Conservation (phyloP, 371 early-diverging fungal genomes). For the Circinella minor region DNA sequence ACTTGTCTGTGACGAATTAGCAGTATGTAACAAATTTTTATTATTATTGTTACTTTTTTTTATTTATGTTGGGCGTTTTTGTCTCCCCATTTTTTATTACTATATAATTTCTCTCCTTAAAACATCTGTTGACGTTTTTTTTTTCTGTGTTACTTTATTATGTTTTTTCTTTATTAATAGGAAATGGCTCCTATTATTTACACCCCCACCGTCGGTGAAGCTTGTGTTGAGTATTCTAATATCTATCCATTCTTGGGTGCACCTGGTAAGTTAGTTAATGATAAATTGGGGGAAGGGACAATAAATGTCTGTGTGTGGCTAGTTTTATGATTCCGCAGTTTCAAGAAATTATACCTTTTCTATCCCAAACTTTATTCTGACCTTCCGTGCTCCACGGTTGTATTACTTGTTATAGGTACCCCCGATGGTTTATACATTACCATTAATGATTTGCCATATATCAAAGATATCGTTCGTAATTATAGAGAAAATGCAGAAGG, state of each 20-base stretch:
- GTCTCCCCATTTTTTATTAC: neutral
- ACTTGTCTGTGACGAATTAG: constrained; percentile 73
- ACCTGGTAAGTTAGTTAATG: constrained; percentile 52
- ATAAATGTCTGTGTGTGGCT: neutral
- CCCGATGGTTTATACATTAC: constrained; percentile 89
- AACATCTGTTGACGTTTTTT: neutral
- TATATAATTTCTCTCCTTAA: neutral
- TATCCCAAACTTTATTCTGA: neutral
- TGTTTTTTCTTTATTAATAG: constrained; percentile 26
- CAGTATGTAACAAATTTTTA: constrained; percentile 43
- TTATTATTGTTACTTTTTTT: neutral
- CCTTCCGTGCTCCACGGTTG: neutral
- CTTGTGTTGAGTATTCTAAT: constrained; percentile 87
- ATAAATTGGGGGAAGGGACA: no score
- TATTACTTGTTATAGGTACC: constrained; percentile 22
- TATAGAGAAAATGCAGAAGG: constrained; percentile 56
- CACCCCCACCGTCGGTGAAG: constrained; percentile 92
- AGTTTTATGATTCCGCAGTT: neutral
- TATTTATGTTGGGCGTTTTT: neutral
- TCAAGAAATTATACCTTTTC: neutral
- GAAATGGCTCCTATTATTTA: constrained; percentile 85
- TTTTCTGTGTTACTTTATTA: no score
- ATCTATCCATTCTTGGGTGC: constrained; percentile 84
- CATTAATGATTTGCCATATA: constrained; percentile 69
- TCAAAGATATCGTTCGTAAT: constrained; percentile 68